Base-by-base conservation (phyloP, 2,329 filamentous ascomycete species). In the Mariannaea elegans region DNA sequence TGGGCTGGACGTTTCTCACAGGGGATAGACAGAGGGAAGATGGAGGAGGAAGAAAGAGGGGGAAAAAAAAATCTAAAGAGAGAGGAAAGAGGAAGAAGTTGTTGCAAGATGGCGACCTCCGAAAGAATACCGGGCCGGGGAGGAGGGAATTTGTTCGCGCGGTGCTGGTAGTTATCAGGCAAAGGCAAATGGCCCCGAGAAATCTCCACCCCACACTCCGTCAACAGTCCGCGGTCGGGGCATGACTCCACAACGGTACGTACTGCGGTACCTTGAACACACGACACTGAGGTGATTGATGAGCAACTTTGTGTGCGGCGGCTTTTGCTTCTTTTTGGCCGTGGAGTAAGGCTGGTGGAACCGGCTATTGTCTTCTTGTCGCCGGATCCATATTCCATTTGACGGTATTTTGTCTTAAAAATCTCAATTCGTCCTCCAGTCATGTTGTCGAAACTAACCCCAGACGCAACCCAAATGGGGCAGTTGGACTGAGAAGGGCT, bases 71-170 rank as follows among this genome's bases (percentile, higher is more conserved):
- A 10, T 13, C 41, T 10, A 44, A 27, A 27, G 46, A 50, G 45
- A 34, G 54, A 48, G 52, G 47, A 31, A 46, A 56, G 29, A 27
- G 44, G 45, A 38, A 56, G 45, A 64, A 50, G 41, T 47, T 42
- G 45, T 56, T 39, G 49, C 42, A 53, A 50, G 44, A 53, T 69
- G 66, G 66, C 62, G 65, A 71, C 57, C 63, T 60, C 64, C 66
- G 66, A 70, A 61, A 58, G 61, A 71, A 71, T 66, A 69, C 68
- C 66, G 67, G 67, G 55, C 65, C 64, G 61, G 68, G 56, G 68
- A 71, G 68, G 68, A 71, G 68, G 68, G 69, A 68, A 70, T 70
- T 71, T 71, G 54, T 65, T 67, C 27, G 19, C 32, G 41, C 41
- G 50, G 57, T 68, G 66, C 32, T 36, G 32, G 67, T 67, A 61